Evolutionary conservation across 257 asterid genomes (phyloP).

Genomic region (Ballota nigra): DNA sequence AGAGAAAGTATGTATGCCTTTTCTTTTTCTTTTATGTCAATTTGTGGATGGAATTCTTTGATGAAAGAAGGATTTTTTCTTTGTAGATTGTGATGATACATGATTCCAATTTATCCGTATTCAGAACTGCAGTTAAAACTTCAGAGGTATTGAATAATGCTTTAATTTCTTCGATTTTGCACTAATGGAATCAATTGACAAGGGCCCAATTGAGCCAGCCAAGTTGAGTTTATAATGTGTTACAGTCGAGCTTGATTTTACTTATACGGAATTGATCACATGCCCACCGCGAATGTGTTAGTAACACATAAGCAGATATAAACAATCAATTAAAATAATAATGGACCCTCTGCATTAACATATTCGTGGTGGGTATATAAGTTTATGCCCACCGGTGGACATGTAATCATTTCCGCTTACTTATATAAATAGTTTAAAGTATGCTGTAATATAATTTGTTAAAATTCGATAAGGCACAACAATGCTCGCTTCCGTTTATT

Average conservation of each 20-base stretch:
- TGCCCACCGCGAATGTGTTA: too few species aligned
- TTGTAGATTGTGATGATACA: conserved; percentile 79
- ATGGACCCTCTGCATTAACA: too few species aligned
- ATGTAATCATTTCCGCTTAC: too few species aligned
- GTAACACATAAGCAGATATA: too few species aligned
- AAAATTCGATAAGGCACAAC: neutral
- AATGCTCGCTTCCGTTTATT: neutral
- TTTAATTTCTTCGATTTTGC: neutral
- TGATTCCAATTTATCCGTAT: conserved; percentile 69
- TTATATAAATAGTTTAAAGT: neutral
- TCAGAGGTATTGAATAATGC: conserved; percentile 52
- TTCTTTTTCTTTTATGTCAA: neutral
- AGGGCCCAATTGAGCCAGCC: too few species aligned
- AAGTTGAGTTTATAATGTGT: too few species aligned
- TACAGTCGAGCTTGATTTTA: too few species aligned
- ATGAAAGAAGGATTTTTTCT: too few species aligned
- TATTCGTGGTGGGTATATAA: too few species aligned
- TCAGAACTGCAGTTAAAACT: conserved; percentile 72
- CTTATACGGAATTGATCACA: too few species aligned
- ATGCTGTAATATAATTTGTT: neutral
- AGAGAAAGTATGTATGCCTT: conserved; percentile 47
- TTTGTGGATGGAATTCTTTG: neutral
- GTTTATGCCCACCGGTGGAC: too few species aligned
- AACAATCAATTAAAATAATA: too few species aligned
- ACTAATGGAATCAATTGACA: neutral